A percentile compares a stretch with the other conserved stretches of the same genome.
phyloP scores from a whole-genome alignment of 2,329 filamentous ascomycete species.

The Diplodia mutila region DNA sequence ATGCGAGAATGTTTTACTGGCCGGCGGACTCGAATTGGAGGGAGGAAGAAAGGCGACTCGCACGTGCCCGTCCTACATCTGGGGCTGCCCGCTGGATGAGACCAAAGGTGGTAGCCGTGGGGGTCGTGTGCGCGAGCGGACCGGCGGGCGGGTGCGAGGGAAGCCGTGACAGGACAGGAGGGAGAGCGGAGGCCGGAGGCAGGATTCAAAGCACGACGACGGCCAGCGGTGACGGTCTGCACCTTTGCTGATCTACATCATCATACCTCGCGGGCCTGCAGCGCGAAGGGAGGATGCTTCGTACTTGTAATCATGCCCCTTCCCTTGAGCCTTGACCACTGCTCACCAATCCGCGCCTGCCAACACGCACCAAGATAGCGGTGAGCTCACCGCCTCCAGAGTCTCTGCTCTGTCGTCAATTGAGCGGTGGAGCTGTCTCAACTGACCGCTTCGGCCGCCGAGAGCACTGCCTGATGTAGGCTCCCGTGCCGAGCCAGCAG shows the following conservation, averaged over 20 bases:
- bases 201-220: slow-evolving; percentile 13
- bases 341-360: slow-evolving; percentile 18
- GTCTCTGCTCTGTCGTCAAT: background rate
- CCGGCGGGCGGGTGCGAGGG: slow-evolving; percentile 10
- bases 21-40: slow-evolving; percentile 14
- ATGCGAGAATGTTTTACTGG: background rate
- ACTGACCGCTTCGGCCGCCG: slow-evolving; percentile 12
- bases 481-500: slow-evolving; percentile 12
- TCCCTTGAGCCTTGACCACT: slow-evolving; percentile 10
- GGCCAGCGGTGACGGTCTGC: background rate
- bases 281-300: slow-evolving; percentile 16
- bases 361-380: background rate
- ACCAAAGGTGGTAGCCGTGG: slow-evolving; percentile 4
- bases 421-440: slow-evolving; percentile 14
- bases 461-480: slow-evolving; percentile 11
- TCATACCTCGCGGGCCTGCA: background rate
- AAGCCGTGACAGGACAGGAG: too few relatives aligned
- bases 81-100: background rate
- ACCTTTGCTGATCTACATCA: background rate
- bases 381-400: slow-evolving; percentile 1
- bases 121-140: background rate
- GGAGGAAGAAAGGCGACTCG: background rate
- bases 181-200: background rate
- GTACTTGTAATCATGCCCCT: slow-evolving; percentile 26
- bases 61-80: slow-evolving; percentile 18